Evolutionary conservation across 2,329 filamentous ascomycete genomes (phyloP).

Genomic region (Ceratocystis albifundus): DNA sequence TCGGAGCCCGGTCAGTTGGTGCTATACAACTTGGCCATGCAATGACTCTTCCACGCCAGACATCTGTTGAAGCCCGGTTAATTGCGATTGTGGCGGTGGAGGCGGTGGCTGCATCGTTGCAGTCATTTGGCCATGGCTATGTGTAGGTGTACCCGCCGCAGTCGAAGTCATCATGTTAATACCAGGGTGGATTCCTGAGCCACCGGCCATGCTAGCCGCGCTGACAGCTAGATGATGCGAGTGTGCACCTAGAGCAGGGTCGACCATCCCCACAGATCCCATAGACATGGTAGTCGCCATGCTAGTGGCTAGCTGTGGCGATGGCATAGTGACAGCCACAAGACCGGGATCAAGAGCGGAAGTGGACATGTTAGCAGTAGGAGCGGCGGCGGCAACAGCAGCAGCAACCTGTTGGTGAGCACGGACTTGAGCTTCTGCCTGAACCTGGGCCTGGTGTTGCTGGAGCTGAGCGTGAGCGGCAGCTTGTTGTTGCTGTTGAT

Average conservation of each 20-base stretch:
- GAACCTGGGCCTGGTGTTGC: conserved; percentile 9
- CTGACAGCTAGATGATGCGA: conserved; percentile 13
- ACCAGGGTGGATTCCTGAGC: conserved; percentile 15
- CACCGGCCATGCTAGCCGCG: conserved; percentile 2
- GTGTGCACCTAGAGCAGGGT: conserved; percentile 19
- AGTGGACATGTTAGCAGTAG: conserved; percentile 21
- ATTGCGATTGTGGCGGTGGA: conserved; percentile 1
- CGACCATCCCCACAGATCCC: conserved; percentile 13
- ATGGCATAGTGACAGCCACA: conserved; percentile 20
- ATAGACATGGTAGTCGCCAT: conserved; percentile 20
- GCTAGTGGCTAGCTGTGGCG: conserved; percentile 19
- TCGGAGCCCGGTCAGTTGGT: conserved; percentile 7
- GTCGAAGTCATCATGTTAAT: conserved; percentile 20
- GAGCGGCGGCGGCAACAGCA: conserved; percentile 13
- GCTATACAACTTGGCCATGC: conserved; percentile 20
- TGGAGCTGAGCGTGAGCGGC: conserved; percentile 6
- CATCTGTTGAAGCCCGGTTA: conserved; percentile 14
- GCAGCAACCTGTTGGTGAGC: conserved; percentile 16
- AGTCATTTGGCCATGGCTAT: conserved; percentile 9
- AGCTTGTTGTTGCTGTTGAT: conserved; percentile 15
- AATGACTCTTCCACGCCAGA: conserved; percentile 20
- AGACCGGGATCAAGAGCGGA: conserved; percentile 20
- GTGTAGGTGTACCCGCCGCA: too few species aligned
- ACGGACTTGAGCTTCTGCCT: conserved; percentile 11
- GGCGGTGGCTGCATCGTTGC: conserved; percentile 8